phyloP scores from a whole-genome alignment of 2,329 filamentous ascomycete species.

The Neopestalotiopsis sp. region DNA sequence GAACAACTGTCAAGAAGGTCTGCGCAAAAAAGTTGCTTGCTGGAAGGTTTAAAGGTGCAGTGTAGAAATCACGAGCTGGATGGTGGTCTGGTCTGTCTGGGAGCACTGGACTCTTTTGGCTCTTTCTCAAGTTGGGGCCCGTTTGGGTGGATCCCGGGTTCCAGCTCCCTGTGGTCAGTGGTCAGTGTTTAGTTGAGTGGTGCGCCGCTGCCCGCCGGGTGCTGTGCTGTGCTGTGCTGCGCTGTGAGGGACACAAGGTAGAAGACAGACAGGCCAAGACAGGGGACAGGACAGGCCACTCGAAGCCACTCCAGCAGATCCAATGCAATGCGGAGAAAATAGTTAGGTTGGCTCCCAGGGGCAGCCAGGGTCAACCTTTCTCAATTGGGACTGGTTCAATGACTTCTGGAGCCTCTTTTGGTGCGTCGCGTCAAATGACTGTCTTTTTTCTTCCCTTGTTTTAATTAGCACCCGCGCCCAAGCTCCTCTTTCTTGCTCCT shows the following conservation, averaged over 20 bases:
- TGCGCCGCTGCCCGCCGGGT: no score
- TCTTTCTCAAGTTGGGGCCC: no score
- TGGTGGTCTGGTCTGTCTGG: background rate
- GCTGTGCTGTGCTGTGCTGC: no score
- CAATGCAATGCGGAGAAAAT: conserved; percentile 14
- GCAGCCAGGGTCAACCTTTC: background rate
- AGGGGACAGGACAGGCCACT: no score
- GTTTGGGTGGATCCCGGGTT: no score
- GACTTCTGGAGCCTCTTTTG: background rate
- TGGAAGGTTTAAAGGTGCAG: background rate
- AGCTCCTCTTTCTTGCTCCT: background rate
- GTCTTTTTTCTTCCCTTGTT: background rate
- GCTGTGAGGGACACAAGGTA: no score
- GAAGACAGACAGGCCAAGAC: no score
- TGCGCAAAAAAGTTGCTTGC: background rate
- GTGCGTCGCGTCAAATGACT: conserved; percentile 8
- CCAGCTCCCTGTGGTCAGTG: no score
- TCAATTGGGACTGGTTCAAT: background rate
- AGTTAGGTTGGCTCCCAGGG: conserved; percentile 2
- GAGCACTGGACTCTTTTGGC: background rate
- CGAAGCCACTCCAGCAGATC: background rate
- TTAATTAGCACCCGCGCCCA: conserved; percentile 1
- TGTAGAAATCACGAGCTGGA: conserved; percentile 2
- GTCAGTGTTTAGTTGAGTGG: no score
- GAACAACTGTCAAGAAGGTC: background rate